Base-by-base conservation (phyloP, 2,329 filamentous ascomycete genomes). In the Epichloe bromicola region DNA sequence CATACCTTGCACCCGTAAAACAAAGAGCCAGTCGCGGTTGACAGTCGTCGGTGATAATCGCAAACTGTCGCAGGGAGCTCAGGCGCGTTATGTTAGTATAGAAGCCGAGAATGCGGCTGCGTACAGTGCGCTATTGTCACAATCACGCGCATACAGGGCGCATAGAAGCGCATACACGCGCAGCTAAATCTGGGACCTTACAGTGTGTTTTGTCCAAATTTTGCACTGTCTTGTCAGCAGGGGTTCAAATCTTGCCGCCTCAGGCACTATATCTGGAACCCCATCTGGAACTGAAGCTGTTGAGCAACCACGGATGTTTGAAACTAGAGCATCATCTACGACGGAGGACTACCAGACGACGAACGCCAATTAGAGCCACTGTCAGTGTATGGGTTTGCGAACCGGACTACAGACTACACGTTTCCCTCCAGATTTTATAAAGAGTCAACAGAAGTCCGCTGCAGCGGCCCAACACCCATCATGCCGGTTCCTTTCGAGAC, bases 401-500 rank as follows among this genome's bases (percentile, higher is more conserved):
- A n/a, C 50, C 14, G 23, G 40, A 43, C 10, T n/a, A 8, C 37
- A 26, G 40, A 40, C 10, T 14, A 11, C 33, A 26, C 40, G 19
- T 26, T 12, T 20, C 8, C 12, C 40, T 41, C 42, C 20, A 17
- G n/a, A 36, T 10, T 15, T 15, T 17, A 11, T 30, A 47, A 14
- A 42, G 12, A 7, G 12, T 19, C 26, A 39, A 19, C 51, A 40
- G 23, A 55, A 63, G 63, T 58, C 65, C 63, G 62, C 63, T 53
- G 49, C 56, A 55, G 62, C 60, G 64, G 63, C 64, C 48, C 57
- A 50, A 49, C 56, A 52, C 20, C 58, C 60, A 60, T 51, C 54
- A 83, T 83, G 80, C 76, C 76, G 53, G 68, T 83, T 56, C 80
- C 80, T 46, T 83, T 82, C 68, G 80, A 83, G 67, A 70, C 78